These are phyloP conservation scores for Ophiocordyceps camponoti-saundersi DNA, from an alignment of 2,329 filamentous ascomycete species.

Conservation along the genomic window DNA sequence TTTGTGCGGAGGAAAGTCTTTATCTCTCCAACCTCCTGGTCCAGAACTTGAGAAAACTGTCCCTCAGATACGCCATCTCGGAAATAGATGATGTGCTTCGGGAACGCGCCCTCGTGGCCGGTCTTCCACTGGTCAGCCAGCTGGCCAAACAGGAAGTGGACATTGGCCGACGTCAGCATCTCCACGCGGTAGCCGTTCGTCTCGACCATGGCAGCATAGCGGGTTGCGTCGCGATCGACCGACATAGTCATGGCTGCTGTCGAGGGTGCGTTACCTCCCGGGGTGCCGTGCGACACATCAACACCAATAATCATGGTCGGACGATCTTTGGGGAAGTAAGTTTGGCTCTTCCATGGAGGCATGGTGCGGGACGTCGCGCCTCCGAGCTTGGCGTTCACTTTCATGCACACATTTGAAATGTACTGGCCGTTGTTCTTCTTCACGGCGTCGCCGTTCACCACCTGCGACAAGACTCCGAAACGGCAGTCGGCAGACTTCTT, in stretches of 20 bases:
- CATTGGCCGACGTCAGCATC: conserved; percentile 53
- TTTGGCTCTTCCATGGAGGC: conserved; percentile 15
- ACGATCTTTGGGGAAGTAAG: conserved; percentile 23
- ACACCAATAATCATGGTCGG: conserved; percentile 73
- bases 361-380: conserved; percentile 47
- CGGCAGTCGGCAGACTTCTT: conserved; percentile 84
- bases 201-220: conserved; percentile 64
- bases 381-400: conserved; percentile 90
- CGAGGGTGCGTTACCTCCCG: conserved; percentile 50
- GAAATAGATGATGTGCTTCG: conserved; percentile 74
- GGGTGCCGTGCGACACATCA: conserved; percentile 73
- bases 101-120: conserved; percentile 24
- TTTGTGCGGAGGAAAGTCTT: conserved; percentile 36
- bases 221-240: conserved; percentile 50
- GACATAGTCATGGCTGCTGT: conserved; percentile 81
- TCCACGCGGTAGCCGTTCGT: conserved; percentile 73
- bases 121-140: conserved; percentile 51
- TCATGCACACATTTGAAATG: conserved; percentile 88
- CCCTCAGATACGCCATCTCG: conserved; percentile 85
- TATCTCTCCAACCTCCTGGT: conserved; percentile 61
- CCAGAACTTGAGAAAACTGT: conserved; percentile 64
- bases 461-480: conserved; percentile 69
- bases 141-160: conserved; percentile 45
- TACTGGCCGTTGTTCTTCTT: conserved; percentile 61
- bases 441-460: conserved; percentile 57